A percentile compares a stretch with the other conserved stretches of the same genome.
phyloP scores from a whole-genome alignment of 2,329 filamentous ascomycete genomes.

The Colletotrichum tofieldiae region DNA sequence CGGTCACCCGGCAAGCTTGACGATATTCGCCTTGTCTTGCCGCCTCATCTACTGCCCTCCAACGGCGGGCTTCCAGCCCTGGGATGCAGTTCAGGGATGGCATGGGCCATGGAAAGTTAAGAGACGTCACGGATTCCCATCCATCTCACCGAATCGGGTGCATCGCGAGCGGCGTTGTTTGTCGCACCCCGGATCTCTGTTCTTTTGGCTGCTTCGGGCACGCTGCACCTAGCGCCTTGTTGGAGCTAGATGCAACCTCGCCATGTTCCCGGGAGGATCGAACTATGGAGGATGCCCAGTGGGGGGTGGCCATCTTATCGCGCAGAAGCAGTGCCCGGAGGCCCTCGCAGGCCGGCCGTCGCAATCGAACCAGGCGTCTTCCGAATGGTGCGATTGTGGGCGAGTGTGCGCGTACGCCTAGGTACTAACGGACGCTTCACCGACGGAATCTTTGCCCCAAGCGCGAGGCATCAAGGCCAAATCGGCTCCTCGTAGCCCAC shows the following conservation, averaged over 20 bases:
- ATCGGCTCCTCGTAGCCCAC: slow-evolving; percentile 7
- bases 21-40: slow-evolving; percentile 1
- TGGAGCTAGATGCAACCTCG: slow-evolving; percentile 21
- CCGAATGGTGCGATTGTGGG: slow-evolving; percentile 4
- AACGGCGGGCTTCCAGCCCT: background rate
- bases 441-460: slow-evolving; percentile 8
- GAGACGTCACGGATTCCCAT: slow-evolving; percentile 6
- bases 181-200: background rate
- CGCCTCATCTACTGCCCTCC: background rate
- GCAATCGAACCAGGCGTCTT: slow-evolving; percentile 17
- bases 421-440: slow-evolving; percentile 15
- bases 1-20: background rate
- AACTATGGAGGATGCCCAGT: background rate
- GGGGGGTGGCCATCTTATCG: background rate
- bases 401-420: background rate
- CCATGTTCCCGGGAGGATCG: slow-evolving; percentile 24
- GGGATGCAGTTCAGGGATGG: background rate
- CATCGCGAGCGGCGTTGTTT: slow-evolving; percentile 2
- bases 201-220: background rate
- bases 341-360: slow-evolving; percentile 16
- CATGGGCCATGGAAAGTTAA: background rate
- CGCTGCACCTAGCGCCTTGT: slow-evolving; percentile 4
- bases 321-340: background rate
- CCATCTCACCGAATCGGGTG: slow-evolving; percentile 22
- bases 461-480: slow-evolving; percentile 4